Evolutionary conservation across 2,329 filamentous ascomycete genomes (phyloP).

Genomic region (Helicocarpus griseus): DNA sequence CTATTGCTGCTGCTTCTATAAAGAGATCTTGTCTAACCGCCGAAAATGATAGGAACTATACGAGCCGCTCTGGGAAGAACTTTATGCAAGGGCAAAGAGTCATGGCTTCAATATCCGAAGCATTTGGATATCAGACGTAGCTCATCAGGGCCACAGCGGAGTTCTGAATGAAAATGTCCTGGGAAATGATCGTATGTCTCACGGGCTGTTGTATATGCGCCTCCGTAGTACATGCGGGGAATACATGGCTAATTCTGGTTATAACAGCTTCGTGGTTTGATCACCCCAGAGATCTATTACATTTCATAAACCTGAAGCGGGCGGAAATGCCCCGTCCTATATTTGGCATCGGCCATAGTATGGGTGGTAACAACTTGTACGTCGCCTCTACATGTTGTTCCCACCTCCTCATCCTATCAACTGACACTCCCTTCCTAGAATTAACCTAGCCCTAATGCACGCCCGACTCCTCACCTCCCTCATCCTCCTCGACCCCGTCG

Average conservation of each 20-base stretch:
- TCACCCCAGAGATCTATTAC: constrained; percentile 70
- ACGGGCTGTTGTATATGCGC: background rate
- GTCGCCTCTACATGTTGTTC: constrained; percentile 8
- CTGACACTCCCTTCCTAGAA: constrained; percentile 21
- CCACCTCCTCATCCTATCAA: background rate
- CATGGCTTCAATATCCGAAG: constrained; percentile 61
- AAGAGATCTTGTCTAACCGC: background rate
- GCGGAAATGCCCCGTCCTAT: constrained; percentile 70
- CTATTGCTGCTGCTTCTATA: background rate
- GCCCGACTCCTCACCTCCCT: constrained; percentile 69
- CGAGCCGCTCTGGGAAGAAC: constrained; percentile 81
- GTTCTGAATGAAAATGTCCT: constrained; percentile 64
- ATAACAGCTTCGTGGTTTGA: constrained; percentile 72
- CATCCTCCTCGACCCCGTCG: constrained; percentile 76
- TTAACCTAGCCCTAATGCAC: constrained; percentile 63
- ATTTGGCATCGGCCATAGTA: constrained; percentile 79
- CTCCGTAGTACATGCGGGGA: background rate
- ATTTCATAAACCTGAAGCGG: constrained; percentile 78
- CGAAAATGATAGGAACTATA: constrained; percentile 62
- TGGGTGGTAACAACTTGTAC: constrained; percentile 64
- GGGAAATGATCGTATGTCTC: constrained; percentile 68
- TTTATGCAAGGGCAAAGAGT: constrained; percentile 49
- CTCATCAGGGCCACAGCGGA: constrained; percentile 71
- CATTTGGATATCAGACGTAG: constrained; percentile 87
- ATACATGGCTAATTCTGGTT: constrained; percentile 11